These are phyloP conservation scores for Aspergillus viridinutans DNA, from an alignment of 2,329 filamentous ascomycete species.

Conservation along the genomic window DNA sequence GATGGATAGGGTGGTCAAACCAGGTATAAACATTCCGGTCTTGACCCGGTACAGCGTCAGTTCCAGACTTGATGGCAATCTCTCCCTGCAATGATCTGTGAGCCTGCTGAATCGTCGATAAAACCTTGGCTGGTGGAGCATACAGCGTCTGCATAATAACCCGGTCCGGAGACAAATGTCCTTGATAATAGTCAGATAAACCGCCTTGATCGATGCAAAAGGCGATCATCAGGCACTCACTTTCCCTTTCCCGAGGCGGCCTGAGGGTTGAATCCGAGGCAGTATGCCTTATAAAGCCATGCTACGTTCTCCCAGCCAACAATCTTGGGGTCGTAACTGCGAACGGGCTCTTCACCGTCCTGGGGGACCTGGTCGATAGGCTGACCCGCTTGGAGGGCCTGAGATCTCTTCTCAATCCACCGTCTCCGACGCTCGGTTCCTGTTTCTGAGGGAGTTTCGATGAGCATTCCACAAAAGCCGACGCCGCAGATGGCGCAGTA, in stretches of 20 bases:
- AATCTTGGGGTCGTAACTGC: constrained; percentile 18
- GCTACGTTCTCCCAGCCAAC: constrained; percentile 12
- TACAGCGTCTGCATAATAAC: constrained; percentile 20
- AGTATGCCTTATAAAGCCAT: constrained; percentile 18
- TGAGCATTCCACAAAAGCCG: constrained; percentile 18
- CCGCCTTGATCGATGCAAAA: not conserved
- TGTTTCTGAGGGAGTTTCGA: constrained; percentile 15
- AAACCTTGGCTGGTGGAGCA: not conserved
- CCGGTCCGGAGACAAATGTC: constrained; percentile 16
- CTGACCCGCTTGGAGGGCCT: constrained; percentile 8
- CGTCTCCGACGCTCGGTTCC: constrained; percentile 13
- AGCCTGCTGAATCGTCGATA: not conserved
- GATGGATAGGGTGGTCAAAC: constrained; percentile 4
- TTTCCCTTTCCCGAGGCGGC: constrained; percentile 8
- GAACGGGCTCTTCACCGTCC: constrained; percentile 11
- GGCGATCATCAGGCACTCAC: constrained; percentile 1
- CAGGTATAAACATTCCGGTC: constrained; percentile 12
- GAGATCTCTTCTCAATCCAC: constrained; percentile 16
- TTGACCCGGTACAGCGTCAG: not conserved
- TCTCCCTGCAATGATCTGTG: constrained; percentile 12
- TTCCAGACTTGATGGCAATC: constrained; percentile 14
- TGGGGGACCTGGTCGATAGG: constrained; percentile 2
- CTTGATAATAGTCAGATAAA: constrained; percentile 1
- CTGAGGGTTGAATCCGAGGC: constrained; percentile 9
- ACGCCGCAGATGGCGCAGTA: constrained; percentile 21